Percentiles rank a stretch among this genome's conserved stretches.
These are phyloP conservation scores for Ophiognomonia clavigignenti-juglandacearum DNA, from an alignment of 2,329 filamentous ascomycete genomes.

Conservation along the genomic window DNA sequence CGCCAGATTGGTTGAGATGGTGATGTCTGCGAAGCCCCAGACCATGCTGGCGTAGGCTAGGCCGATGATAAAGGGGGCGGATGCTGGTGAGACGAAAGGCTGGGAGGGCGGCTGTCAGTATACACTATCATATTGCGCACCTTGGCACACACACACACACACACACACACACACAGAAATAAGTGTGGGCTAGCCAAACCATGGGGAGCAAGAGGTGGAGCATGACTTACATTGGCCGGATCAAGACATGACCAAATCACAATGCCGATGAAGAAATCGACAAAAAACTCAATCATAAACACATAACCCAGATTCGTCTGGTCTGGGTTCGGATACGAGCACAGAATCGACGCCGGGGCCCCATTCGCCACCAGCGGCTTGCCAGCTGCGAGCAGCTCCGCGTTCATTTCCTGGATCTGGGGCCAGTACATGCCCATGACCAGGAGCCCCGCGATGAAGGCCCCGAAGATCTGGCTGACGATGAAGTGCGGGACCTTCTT, in stretches of 20 bases:
- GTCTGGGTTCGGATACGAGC: slow-evolving; percentile 43
- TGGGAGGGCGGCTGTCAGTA: background rate
- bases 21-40: slow-evolving; percentile 52
- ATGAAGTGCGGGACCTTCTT: slow-evolving; percentile 54
- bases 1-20: slow-evolving; percentile 52
- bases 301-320: slow-evolving; percentile 52
- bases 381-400: slow-evolving; percentile 31
- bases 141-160: too few relatives aligned
- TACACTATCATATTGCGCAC: too few relatives aligned
- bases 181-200: background rate
- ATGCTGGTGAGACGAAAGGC: slow-evolving; percentile 44
- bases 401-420: slow-evolving; percentile 31
- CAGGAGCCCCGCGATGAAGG: slow-evolving; percentile 50
- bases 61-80: slow-evolving; percentile 50
- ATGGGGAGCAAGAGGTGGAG: too few relatives aligned
- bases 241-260: slow-evolving; percentile 55
- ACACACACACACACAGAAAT: background rate
- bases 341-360: slow-evolving; percentile 50
- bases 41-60: slow-evolving; percentile 48
- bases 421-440: slow-evolving; percentile 53
- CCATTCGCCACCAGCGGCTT: slow-evolving; percentile 31
- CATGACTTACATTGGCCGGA: slow-evolving; percentile 40
- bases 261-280: slow-evolving; percentile 50
- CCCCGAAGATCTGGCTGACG: slow-evolving; percentile 49
- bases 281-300: slow-evolving; percentile 56